phyloP scores from a whole-genome alignment of 352 stramenopile species.

The Plasmopara viticola region DNA sequence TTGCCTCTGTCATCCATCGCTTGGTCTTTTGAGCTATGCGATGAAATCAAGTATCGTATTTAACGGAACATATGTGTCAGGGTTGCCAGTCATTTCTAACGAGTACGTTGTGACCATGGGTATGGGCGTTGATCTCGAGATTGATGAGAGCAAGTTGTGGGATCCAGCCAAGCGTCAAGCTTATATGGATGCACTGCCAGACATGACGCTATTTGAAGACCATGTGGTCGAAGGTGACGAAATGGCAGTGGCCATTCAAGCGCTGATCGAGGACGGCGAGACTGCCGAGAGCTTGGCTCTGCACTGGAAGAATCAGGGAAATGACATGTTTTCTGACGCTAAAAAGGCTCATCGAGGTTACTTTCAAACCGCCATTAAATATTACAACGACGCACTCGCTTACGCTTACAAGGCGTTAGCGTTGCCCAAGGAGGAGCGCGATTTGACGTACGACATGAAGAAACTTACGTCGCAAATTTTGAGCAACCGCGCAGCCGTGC shows the following conservation, averaged over 20 bases:
- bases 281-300: constrained; percentile 78
- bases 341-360: constrained; percentile 66
- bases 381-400: constrained; percentile 69
- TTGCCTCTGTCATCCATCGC: constrained; percentile 17
- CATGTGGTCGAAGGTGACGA: constrained; percentile 81
- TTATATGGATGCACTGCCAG: constrained; percentile 80
- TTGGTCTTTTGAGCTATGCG: background rate
- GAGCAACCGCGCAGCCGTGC: constrained; percentile 73
- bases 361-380: constrained; percentile 70
- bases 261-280: constrained; percentile 83
- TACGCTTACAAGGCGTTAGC: constrained; percentile 75
- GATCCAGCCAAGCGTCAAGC: constrained; percentile 65
- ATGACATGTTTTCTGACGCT: constrained; percentile 74
- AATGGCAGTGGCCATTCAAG: constrained; percentile 83
- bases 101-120: constrained; percentile 32
- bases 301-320: constrained; percentile 87
- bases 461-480: constrained; percentile 72
- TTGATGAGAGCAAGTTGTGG: constrained; percentile 84
- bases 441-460: constrained; percentile 58
- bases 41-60: constrained; percentile 1
- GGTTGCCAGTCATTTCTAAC: constrained; percentile 23
- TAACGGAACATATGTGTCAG: background rate
- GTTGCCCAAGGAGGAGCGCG: constrained; percentile 50
- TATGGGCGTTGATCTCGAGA: constrained; percentile 78
- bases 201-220: constrained; percentile 87